Base-by-base conservation (phyloP, 2,329 filamentous ascomycete species). In the Talaromyces sp. region DNA sequence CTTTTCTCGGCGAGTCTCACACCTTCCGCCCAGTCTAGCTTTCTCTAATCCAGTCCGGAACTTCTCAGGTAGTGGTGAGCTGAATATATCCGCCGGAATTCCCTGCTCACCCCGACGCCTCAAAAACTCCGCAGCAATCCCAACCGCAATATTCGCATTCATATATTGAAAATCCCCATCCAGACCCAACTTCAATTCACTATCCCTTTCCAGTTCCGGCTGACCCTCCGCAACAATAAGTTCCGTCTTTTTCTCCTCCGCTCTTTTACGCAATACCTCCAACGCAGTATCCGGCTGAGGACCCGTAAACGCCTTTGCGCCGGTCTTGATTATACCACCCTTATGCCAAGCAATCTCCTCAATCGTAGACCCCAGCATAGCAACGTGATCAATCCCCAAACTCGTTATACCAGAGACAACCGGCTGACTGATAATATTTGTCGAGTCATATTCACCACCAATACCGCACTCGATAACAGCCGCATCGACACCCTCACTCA, bases 401-500 rank as follows among this genome's bases (percentile, higher is more conserved):
- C 89, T 92, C 22, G 92, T 89, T 43, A 97, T 88, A 0, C 90
- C 91, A 1, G 88, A 86, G 1, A 88, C 89, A 6, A 86, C 88
- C 0, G 93, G 90, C 13, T 86, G 83, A 11, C 84, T 81, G 5
- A 99, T 78, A 25, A 98, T 86, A 73, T 98, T 98, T 10, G 95
- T 99, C 31, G 91, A 90, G 74, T 98, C 94, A 72, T 93, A 93
- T 78, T 97, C 92, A 58, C 93, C 95, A 17, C 95, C 95, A 68
- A 98, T 96, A 0, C 95, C 95, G 72, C 92, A 96, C 79, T 99
- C 95, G 38, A 98, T 85, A 10, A 98, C 88, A 0, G 92, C 93
- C 19, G 88, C 88, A 68, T 89, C 84, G 0, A 97, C 88, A 0
- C 89, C 89, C 75, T 95, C 90, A 58, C 83, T 77, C 29, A 96